Conservation (phyloP, 768 basidiomycete genomes). For the Phlegmacium glaucopus region DNA sequence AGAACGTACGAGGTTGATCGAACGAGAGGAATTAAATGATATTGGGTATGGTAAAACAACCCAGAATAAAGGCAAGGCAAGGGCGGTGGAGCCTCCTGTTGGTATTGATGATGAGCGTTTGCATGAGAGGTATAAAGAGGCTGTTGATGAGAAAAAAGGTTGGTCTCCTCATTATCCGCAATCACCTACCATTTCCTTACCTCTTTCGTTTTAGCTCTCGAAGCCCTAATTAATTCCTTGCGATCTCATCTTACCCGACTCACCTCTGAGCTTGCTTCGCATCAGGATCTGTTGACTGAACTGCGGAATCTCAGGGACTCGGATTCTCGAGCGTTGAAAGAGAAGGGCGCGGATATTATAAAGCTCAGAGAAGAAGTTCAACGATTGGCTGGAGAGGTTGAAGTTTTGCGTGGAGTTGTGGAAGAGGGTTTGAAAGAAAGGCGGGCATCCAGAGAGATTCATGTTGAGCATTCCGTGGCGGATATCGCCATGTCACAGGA, state of each 20-base stretch:
- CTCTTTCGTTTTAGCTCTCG: constrained; percentile 54
- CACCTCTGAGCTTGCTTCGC: constrained; percentile 75
- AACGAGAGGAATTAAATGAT: constrained; percentile 47
- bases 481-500: constrained; percentile 34
- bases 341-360: constrained; percentile 65
- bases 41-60: constrained; percentile 20
- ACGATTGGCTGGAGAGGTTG: constrained; percentile 78
- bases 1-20: constrained; percentile 63
- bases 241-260: constrained; percentile 74
- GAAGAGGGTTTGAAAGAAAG: constrained; percentile 83
- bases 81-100: constrained; percentile 27
- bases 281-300: constrained; percentile 66
- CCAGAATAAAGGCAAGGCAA: constrained; percentile 35
- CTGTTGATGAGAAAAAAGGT: constrained; percentile 91
- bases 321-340: constrained; percentile 52
- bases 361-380: constrained; percentile 75
- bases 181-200: not conserved
- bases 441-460: constrained; percentile 46
- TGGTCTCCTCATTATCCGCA: constrained; percentile 6
- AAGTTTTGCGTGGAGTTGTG: constrained; percentile 81
- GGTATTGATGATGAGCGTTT: constrained; percentile 35
- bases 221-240: constrained; percentile 72
- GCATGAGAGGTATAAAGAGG: constrained; percentile 62
- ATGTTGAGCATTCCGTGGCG: constrained; percentile 23
- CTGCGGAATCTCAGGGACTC: constrained; percentile 60